Evolutionary conservation across 352 stramenopile genomes (phyloP).

Genomic region (Phytophthora megakarya): DNA sequence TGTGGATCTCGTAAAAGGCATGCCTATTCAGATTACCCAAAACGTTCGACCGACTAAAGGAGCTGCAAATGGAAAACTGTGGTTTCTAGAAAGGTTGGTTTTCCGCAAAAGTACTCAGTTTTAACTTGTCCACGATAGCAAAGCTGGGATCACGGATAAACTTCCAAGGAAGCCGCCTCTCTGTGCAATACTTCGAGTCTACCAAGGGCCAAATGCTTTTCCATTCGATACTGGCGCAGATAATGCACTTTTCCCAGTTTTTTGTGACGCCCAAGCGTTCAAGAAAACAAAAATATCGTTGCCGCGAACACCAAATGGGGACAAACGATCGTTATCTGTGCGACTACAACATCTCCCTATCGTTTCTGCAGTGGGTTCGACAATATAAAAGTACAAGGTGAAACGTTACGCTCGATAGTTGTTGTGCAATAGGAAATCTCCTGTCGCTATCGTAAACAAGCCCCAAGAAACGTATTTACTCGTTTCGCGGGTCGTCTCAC

Average conservation of each 20-base stretch:
- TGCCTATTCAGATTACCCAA: constrained; percentile 4
- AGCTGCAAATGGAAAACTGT: not conserved
- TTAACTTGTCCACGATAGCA: not conserved
- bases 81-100: not conserved
- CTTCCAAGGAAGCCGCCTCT: not conserved
- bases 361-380: not conserved
- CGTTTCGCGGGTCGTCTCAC: not conserved
- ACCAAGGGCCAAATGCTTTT: not conserved
- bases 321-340: not conserved
- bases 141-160: not conserved
- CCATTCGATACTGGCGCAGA: not conserved
- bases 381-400: constrained; percentile 5
- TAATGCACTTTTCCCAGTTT: not conserved
- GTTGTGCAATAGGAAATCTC: not conserved
- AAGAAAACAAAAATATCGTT: not conserved
- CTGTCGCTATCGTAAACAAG: not conserved
- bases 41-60: constrained; percentile 5
- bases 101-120: constrained; percentile 10
- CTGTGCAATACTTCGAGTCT: not conserved
- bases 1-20: not conserved
- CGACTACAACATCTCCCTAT: not conserved
- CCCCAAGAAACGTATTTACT: not conserved
- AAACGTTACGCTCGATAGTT: not conserved
- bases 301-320: not conserved
- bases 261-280: not conserved